phyloP scores from a whole-genome alignment of 495 filamentous ascomycete genomes.

The Hamigera avellanea region DNA sequence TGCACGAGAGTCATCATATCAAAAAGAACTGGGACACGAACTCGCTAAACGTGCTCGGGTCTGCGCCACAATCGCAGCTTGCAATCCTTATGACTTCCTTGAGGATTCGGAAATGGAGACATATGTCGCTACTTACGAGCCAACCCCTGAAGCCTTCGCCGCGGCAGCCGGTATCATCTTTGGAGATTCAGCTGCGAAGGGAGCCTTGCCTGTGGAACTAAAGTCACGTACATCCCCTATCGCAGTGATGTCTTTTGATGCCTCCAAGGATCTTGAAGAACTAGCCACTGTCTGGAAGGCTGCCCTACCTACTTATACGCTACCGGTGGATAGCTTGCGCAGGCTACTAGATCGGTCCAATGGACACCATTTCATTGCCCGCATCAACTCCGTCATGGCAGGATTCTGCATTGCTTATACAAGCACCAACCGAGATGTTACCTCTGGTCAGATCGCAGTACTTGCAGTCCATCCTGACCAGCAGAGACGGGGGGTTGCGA shows the following conservation, averaged over 20 bases:
- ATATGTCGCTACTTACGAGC: slow-evolving; percentile 38
- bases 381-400: slow-evolving; percentile 14
- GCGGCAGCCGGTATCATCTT: slow-evolving; percentile 33
- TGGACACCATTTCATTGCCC: slow-evolving; percentile 27
- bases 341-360: slow-evolving; percentile 14
- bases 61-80: slow-evolving; percentile 30
- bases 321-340: slow-evolving; percentile 17
- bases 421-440: slow-evolving; percentile 11
- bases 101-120: slow-evolving; percentile 26
- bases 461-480: slow-evolving; percentile 29
- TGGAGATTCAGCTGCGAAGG: slow-evolving; percentile 17
- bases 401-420: slow-evolving; percentile 35
- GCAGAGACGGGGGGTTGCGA: slow-evolving; percentile 33
- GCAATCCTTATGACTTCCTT: slow-evolving; percentile 39
- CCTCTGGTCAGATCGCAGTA: slow-evolving; percentile 23
- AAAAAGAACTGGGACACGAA: slow-evolving; percentile 22
- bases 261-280: slow-evolving; percentile 18
- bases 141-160: slow-evolving; percentile 33
- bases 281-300: slow-evolving; percentile 24
- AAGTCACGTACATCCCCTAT: slow-evolving; percentile 8
- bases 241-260: slow-evolving; percentile 9
- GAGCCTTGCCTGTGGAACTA: slow-evolving; percentile 24
- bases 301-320: slow-evolving; percentile 29
- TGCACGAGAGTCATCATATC: slow-evolving; percentile 29
- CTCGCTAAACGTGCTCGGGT: slow-evolving; percentile 18